These are phyloP conservation scores for Breviolum minutum DNA, from an alignment of 73 alveolate genomes.

Conservation along the genomic window DNA sequence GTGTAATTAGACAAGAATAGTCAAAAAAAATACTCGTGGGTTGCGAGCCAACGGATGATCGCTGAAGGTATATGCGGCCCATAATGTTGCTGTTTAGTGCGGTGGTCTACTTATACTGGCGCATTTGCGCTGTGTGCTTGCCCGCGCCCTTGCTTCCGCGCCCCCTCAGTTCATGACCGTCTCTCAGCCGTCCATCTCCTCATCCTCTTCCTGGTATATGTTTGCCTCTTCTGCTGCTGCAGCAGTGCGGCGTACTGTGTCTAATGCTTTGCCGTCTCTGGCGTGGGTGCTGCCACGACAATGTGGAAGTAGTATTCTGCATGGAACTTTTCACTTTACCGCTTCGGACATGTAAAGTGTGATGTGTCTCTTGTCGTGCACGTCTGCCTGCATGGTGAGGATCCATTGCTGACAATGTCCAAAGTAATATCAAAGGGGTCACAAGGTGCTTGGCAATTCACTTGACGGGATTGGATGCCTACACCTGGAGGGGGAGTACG, in stretches of 20 bases:
- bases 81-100: neutral
- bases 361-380: neutral
- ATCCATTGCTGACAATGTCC: too few species aligned
- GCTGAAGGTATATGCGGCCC: neutral
- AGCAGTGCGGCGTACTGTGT: neutral
- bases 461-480: too few species aligned
- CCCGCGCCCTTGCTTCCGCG: neutral
- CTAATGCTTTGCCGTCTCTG: neutral
- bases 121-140: neutral
- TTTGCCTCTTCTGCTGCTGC: neutral
- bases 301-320: neutral
- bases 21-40: neutral
- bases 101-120: constrained; percentile 27
- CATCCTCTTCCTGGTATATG: neutral
- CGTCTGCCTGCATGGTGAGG: neutral
- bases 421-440: too few species aligned
- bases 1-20: neutral
- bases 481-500: too few species aligned
- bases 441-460: too few species aligned
- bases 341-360: neutral
- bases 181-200: neutral
- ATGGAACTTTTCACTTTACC: neutral
- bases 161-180: neutral
- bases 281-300: neutral
- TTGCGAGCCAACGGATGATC: constrained; percentile 2